phyloP scores from a whole-genome alignment of 306 rosid species.

The Rubus parviflorus region DNA sequence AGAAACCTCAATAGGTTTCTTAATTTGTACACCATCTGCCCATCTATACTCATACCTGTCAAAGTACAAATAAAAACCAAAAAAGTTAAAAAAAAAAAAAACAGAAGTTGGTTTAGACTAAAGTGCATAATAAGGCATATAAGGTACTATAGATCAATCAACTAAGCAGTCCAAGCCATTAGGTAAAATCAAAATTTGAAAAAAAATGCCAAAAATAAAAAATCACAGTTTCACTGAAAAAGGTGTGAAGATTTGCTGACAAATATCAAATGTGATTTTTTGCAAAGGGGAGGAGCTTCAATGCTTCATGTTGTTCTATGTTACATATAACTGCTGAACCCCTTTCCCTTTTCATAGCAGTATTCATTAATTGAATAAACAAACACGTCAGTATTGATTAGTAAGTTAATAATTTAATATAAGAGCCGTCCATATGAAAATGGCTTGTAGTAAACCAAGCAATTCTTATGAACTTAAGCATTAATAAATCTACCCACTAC shows the following conservation, averaged over 20 bases:
- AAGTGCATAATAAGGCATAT: neutral
- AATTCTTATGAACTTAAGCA: neutral
- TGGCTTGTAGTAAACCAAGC: neutral
- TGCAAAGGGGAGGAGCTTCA: neutral
- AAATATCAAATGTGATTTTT: neutral
- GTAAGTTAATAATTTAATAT: neutral
- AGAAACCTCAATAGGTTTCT: conserved; percentile 98
- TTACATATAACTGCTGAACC: neutral
- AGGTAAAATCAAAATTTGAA: neutral
- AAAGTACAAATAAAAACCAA: conserved; percentile 21
- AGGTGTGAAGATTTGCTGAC: neutral
- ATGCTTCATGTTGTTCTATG: neutral
- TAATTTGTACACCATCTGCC: conserved; percentile 98
- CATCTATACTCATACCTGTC: conserved; percentile 95
- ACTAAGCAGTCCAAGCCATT: neutral
- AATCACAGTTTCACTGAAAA: neutral
- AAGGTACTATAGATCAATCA: neutral
- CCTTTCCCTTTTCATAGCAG: neutral
- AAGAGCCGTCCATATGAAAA: neutral
- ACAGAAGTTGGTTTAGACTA: neutral
- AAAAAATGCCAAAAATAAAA: neutral
- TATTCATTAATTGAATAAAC: neutral
- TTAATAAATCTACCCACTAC: neutral
- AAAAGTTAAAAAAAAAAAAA: conserved; percentile 1
- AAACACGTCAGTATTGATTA: neutral